Conservation (phyloP, 2,329 filamentous ascomycete species). For the Bipolaris cookei region DNA sequence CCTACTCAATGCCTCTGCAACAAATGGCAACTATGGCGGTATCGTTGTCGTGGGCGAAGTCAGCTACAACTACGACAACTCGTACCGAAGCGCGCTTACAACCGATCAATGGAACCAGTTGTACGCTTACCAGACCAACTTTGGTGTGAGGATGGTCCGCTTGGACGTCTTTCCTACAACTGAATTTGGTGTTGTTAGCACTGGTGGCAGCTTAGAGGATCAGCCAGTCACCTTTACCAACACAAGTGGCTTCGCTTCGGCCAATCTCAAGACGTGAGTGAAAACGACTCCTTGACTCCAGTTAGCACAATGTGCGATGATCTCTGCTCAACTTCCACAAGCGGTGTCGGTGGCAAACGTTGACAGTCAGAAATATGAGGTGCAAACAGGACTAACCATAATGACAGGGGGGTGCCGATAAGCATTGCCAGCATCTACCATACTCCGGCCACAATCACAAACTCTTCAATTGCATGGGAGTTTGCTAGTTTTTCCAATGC, state of each 20-base stretch:
- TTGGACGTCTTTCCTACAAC: conserved; percentile 63
- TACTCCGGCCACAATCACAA: conserved; percentile 63
- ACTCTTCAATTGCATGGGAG: conserved; percentile 60
- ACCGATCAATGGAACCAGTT: conserved; percentile 62
- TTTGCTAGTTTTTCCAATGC: conserved; percentile 56
- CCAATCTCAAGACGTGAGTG: conserved; percentile 58
- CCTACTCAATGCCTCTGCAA: conserved; percentile 56
- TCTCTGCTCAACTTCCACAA: neutral
- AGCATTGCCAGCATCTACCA: conserved; percentile 59
- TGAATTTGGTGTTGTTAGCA: conserved; percentile 54
- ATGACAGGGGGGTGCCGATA: conserved; percentile 32
- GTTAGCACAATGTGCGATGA: neutral
- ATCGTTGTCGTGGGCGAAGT: conserved; percentile 63
- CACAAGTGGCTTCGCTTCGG: conserved; percentile 59
- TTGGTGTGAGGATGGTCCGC: conserved; percentile 66
- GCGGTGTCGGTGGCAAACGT: neutral
- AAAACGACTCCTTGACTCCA: neutral
- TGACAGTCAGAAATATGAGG: neutral
- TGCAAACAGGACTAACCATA: conserved; percentile 11
- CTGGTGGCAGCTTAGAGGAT: conserved; percentile 42
- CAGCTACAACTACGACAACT: conserved; percentile 59
- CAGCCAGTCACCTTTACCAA: conserved; percentile 60
- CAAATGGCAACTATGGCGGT: conserved; percentile 64
- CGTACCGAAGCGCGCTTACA: conserved; percentile 62
- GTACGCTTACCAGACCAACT: conserved; percentile 64